Percentiles rank a stretch among this genome's conserved stretches.
phyloP scores from a whole-genome alignment of 441 rosid species.

The Theobroma grandiflorum region DNA sequence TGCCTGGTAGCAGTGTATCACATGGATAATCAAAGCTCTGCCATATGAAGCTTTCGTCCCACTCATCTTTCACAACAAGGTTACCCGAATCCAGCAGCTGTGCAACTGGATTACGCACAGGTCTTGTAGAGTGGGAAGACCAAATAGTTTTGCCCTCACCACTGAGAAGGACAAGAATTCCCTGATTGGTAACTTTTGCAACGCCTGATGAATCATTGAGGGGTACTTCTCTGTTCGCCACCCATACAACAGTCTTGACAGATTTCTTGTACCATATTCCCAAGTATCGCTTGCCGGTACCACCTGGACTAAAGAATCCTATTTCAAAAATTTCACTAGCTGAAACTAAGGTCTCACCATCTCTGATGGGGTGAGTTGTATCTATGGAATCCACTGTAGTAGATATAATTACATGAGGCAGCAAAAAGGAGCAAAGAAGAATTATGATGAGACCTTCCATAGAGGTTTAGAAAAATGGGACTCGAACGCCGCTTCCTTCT shows the following conservation, averaged over 20 bases:
- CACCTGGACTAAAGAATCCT: slow-evolving; percentile 29
- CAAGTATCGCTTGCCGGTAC: slow-evolving; percentile 3
- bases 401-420: background rate
- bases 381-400: background rate
- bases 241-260: slow-evolving; percentile 27
- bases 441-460: slow-evolving; percentile 5
- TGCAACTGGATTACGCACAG: slow-evolving; percentile 16
- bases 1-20: slow-evolving; percentile 39
- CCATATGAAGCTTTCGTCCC: slow-evolving; percentile 31
- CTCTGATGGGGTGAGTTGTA: slow-evolving; percentile 5
- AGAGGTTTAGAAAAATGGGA: background rate
- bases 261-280: slow-evolving; percentile 35
- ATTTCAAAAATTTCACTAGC: slow-evolving; percentile 23
- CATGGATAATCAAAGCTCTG: slow-evolving; percentile 46
- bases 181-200: background rate
- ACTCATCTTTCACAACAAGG: slow-evolving; percentile 38
- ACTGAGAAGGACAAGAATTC: slow-evolving; percentile 17
- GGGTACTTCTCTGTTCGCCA: slow-evolving; percentile 31
- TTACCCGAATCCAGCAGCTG: slow-evolving; percentile 44
- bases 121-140: slow-evolving; percentile 24
- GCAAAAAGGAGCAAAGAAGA: background rate
- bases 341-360: slow-evolving; percentile 31
- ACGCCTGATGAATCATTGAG: slow-evolving; percentile 25
- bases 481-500: background rate
- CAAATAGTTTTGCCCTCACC: slow-evolving; percentile 6